Base-by-base conservation (phyloP, 2,329 filamentous ascomycete genomes). In the Claviceps purpurea region DNA sequence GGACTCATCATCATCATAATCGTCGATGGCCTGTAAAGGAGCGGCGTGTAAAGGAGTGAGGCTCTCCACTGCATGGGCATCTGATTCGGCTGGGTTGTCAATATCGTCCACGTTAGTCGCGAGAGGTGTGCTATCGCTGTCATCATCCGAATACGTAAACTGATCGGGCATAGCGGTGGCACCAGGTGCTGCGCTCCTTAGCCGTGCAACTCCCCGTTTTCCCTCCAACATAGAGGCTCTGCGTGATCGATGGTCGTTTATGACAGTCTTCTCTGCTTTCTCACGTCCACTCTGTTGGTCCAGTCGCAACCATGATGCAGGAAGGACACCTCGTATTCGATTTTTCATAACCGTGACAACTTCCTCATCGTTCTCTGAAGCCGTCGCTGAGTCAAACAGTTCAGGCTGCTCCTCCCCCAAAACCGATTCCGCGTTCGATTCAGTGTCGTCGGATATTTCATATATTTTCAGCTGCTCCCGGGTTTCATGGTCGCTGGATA, bases 241-340 rank as follows among this genome's bases (percentile, higher is more conserved):
- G 10, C 59, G 63, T 61, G 41, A 30, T 11, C 50, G 59, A 55
- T 56, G 59, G 43, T 61, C 64, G 46, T 58, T 62, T 20, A 57
- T 55, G 7, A 55, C 48, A 47, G 62, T 62, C 52, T 63, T 65
- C 49, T 61, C 55, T 39, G 58, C 59, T 51, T 64, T 68, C 53
- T 61, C 59, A 16, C 60, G 60, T 57, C 60, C 65, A 34, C 65
- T 56, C 52, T 73, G 68, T 53, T 77, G 74, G 59, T 83, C 78
- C 24, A 85, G 63, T 43, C 81, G 74, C 52, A 84, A 70, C 76
- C 81, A 84, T 5, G 81, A 85, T n/a, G 81, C 81, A 41, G 81
- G 81, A 45, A 84, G 70, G 7, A 84, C 80, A 22, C 81, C 80
- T 50, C 73, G 73, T 47, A 84, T 78, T 50, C 71, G 70, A 50